These are phyloP conservation scores for Danielia oregonensis DNA, from an alignment of 805 yeast genomes.

Conservation along the genomic window DNA sequence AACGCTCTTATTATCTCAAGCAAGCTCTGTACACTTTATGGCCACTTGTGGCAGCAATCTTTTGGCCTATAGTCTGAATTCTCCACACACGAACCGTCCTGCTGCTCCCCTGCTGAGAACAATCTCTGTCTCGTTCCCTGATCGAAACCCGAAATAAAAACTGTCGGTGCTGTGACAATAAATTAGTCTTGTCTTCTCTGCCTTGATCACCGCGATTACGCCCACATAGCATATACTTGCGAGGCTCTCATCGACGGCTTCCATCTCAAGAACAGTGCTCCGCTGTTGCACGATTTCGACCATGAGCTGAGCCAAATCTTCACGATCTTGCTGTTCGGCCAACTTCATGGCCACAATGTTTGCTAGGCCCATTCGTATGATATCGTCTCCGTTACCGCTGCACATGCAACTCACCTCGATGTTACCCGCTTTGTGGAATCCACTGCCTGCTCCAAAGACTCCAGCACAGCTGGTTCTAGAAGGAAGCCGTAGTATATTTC, in stretches of 20 bases:
- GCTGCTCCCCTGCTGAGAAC: constrained; percentile 10
- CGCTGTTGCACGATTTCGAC: constrained; percentile 13
- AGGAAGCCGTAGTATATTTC: constrained; percentile 45
- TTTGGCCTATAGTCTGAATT: no score
- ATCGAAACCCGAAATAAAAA: constrained; percentile 22
- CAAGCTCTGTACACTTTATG: no score
- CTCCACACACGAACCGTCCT: constrained; percentile 14
- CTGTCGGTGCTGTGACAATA: constrained; percentile 18
- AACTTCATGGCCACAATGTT: constrained; percentile 10
- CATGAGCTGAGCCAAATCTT: constrained; percentile 17
- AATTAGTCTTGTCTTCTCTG: constrained; percentile 5
- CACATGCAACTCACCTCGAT: constrained; percentile 35
- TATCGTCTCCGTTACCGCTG: constrained; percentile 59
- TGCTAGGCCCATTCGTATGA: constrained; percentile 42
- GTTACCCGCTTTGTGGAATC: constrained; percentile 13
- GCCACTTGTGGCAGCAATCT: no score
- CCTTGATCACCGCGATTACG: constrained; percentile 17
- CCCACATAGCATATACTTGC: constrained; percentile 28
- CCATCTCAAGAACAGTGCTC: constrained; percentile 7
- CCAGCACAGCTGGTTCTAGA: constrained; percentile 57
- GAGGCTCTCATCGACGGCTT: constrained; percentile 10
- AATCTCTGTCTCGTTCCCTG: constrained; percentile 11
- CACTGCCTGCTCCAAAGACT: constrained; percentile 44
- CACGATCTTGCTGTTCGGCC: background rate
- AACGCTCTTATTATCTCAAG: no score